phyloP scores from a whole-genome alignment of 148 eudicot genomes.

The Vaccinium macrocarpon region DNA sequence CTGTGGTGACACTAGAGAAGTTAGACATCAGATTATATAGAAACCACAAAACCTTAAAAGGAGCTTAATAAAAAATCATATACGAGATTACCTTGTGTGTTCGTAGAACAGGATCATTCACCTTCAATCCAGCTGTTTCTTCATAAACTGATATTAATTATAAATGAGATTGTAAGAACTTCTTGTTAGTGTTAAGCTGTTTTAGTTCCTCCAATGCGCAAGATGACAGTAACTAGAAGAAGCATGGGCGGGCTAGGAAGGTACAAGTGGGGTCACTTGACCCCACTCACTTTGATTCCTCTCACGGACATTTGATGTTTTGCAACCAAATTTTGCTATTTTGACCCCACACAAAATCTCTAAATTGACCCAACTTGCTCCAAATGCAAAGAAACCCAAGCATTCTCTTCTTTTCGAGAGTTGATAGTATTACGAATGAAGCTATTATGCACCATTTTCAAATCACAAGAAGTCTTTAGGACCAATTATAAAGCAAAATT shows the following conservation, averaged over 20 bases:
- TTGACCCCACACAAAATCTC: too few relatives aligned
- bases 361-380: too few relatives aligned
- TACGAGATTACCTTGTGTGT: constrained; percentile 73
- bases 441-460: too few relatives aligned
- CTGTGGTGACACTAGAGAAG: constrained; percentile 35
- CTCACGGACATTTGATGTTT: too few relatives aligned
- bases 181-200: background rate
- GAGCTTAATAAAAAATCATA: background rate
- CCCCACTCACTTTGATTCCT: too few relatives aligned
- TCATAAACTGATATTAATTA: constrained; percentile 65
- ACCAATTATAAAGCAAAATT: too few relatives aligned
- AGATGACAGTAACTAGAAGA: background rate
- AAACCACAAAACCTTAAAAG: background rate
- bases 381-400: too few relatives aligned
- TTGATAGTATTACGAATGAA: too few relatives aligned
- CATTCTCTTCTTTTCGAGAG: too few relatives aligned
- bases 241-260: background rate
- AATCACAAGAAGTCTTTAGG: too few relatives aligned
- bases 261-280: too few relatives aligned
- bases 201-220: background rate
- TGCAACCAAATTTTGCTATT: too few relatives aligned
- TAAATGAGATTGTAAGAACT: background rate
- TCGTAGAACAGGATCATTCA: constrained; percentile 95
- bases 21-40: background rate
- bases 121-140: constrained; percentile 96